A percentile compares a stretch with the other conserved stretches of the same genome.
Evolutionary conservation across 441 rosid species (phyloP).

Genomic region (Brassica balearica): DNA sequence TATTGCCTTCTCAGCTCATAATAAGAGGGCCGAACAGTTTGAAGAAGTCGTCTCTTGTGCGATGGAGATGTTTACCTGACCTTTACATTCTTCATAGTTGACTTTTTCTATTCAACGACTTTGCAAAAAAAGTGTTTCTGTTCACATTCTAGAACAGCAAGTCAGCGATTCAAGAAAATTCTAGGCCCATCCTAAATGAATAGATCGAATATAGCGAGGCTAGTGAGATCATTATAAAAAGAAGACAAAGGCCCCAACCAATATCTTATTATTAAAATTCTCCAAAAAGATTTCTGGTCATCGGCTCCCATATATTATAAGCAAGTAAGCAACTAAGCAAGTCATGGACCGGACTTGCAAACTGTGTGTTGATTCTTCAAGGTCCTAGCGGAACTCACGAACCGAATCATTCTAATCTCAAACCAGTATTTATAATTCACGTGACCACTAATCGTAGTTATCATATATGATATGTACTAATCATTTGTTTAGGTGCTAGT

Average conservation of each 20-base stretch:
- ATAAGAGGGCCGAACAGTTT: slow-evolving; percentile 12
- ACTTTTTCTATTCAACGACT: slow-evolving; percentile 27
- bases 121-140: slow-evolving; percentile 10
- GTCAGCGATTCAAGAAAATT: neutral
- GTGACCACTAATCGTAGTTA: slow-evolving; percentile 2
- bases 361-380: neutral
- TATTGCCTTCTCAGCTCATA: slow-evolving; percentile 9
- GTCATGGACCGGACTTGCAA: neutral
- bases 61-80: slow-evolving; percentile 29
- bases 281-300: too few relatives aligned
- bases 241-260: slow-evolving; percentile 4
- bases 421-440: neutral
- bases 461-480: neutral
- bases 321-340: neutral
- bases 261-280: too few relatives aligned
- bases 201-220: neutral
- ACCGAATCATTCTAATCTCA: neutral
- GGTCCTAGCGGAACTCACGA: neutral
- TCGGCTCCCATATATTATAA: neutral
- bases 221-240: neutral
- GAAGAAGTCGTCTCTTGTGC: slow-evolving; percentile 30
- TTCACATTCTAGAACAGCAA: slow-evolving; percentile 17
- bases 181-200: neutral
- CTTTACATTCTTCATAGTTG: slow-evolving; percentile 10
- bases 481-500: neutral